Percentiles rank a stretch among this genome's conserved stretches.
Evolutionary conservation across 2,329 filamentous ascomycete species (phyloP).

Genomic region (Diaporthe eres): DNA sequence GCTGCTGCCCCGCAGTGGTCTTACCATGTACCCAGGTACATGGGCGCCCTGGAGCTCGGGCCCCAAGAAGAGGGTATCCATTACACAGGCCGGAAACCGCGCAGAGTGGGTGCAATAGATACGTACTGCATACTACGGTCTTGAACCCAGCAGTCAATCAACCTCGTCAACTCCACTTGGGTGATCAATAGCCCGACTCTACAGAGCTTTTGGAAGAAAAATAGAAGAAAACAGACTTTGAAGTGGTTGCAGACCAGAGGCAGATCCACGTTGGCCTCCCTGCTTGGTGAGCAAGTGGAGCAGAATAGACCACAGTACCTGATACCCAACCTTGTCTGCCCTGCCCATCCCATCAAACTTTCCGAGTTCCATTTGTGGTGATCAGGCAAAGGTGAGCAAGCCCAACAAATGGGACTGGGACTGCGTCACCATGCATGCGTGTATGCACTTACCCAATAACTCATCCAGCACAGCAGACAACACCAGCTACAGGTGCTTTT

Average conservation of each 20-base stretch:
- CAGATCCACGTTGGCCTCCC: too few species aligned
- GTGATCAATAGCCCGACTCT: neutral
- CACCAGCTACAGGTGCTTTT: neutral
- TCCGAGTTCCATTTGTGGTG: slow-evolving; percentile 3
- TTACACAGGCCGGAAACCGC: neutral
- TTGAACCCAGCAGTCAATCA: neutral
- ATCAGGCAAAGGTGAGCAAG: slow-evolving; percentile 20
- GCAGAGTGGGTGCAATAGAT: neutral
- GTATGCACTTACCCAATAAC: neutral
- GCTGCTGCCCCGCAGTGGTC: slow-evolving; percentile 38
- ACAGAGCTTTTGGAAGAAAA: neutral
- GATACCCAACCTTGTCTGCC: neutral
- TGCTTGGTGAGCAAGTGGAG: neutral
- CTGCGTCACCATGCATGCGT: slow-evolving; percentile 39
- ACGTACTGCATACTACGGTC: neutral
- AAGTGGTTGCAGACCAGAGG: neutral
- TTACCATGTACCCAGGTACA: slow-evolving; percentile 10
- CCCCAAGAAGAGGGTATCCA: slow-evolving; percentile 10
- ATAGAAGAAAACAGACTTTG: neutral
- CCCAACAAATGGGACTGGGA: slow-evolving; percentile 19
- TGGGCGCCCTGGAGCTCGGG: neutral
- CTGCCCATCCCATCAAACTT: slow-evolving; percentile 6
- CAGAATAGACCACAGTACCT: neutral
- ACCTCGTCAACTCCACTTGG: slow-evolving; percentile 1
- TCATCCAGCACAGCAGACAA: neutral